phyloP scores from a whole-genome alignment of 208 protist genomes.

The Leishmania amazonensis region DNA sequence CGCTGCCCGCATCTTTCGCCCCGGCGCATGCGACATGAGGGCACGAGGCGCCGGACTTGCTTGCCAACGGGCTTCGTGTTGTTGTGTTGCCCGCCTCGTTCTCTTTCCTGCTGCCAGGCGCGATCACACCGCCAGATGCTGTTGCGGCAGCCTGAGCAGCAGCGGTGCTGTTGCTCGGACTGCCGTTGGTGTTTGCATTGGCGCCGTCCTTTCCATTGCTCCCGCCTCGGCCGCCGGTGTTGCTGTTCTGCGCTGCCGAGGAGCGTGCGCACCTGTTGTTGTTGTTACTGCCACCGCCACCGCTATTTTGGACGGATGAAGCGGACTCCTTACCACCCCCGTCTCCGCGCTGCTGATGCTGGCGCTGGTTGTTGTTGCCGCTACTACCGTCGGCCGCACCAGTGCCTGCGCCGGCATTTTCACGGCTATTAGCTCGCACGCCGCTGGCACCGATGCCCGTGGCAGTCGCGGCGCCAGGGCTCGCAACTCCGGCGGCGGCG shows the following conservation, averaged over 20 bases:
- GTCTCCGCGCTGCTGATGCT: slow-evolving; percentile 1
- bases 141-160: not conserved
- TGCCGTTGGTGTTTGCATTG: not conserved
- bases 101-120: not conserved
- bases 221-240: not conserved
- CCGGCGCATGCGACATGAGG: not conserved
- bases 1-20: not conserved
- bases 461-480: not conserved
- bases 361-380: slow-evolving; percentile 17
- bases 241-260: not conserved
- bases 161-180: not conserved
- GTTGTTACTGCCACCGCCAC: not conserved
- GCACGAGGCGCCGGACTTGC: not conserved
- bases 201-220: not conserved
- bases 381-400: not conserved
- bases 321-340: not conserved
- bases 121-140: not conserved
- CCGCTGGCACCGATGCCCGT: not conserved
- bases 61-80: not conserved
- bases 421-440: slow-evolving; percentile 1
- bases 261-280: not conserved
- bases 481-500: not conserved
- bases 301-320: not conserved
- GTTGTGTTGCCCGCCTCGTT: not conserved
- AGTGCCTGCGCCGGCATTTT: not conserved